Conservation (phyloP, 2,329 filamentous ascomycete genomes). For the Piedraia hortae region DNA sequence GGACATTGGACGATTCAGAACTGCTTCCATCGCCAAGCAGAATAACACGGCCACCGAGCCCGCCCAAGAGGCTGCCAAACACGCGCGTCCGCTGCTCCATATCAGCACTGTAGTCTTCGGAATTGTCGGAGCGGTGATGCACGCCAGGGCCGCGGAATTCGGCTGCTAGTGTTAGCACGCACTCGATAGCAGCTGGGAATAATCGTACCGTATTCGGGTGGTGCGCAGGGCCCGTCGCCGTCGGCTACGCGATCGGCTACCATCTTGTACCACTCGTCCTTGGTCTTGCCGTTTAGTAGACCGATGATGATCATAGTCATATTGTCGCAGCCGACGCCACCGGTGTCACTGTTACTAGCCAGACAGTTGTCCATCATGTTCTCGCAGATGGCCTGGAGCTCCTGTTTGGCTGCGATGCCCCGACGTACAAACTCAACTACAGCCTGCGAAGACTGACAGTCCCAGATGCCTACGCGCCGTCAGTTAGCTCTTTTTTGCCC, state of each 20-base stretch:
- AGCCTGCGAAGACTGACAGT: slow-evolving; percentile 93
- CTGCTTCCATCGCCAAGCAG: slow-evolving; percentile 87
- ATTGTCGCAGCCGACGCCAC: slow-evolving; percentile 94
- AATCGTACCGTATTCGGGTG: slow-evolving; percentile 94
- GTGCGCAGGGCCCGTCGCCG: slow-evolving; percentile 91
- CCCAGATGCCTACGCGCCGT: slow-evolving; percentile 61
- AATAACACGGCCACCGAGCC: slow-evolving; percentile 48
- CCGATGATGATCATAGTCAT: slow-evolving; percentile 94
- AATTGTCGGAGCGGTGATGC: slow-evolving; percentile 23
- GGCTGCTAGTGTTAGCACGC: slow-evolving; percentile 12
- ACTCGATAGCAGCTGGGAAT: slow-evolving; percentile 8
- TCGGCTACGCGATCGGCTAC: slow-evolving; percentile 82
- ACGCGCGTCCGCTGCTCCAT: slow-evolving; percentile 36
- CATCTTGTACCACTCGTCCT: slow-evolving; percentile 96
- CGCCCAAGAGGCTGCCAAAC: slow-evolving; percentile 31
- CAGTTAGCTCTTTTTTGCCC: slow-evolving; percentile 3
- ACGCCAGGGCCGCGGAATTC: slow-evolving; percentile 23
- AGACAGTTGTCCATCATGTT: slow-evolving; percentile 99
- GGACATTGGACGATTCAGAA: slow-evolving; percentile 57
- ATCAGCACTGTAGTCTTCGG: slow-evolving; percentile 43
- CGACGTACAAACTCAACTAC: slow-evolving; percentile 91
- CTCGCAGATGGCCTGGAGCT: slow-evolving; percentile 82
- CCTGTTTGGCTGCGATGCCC: slow-evolving; percentile 88
- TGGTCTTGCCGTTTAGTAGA: slow-evolving; percentile 68
- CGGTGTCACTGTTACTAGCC: slow-evolving; percentile 90